These are phyloP conservation scores for Sextonia rubra DNA, from an alignment of 164 flowering plant species.

Conservation along the genomic window DNA sequence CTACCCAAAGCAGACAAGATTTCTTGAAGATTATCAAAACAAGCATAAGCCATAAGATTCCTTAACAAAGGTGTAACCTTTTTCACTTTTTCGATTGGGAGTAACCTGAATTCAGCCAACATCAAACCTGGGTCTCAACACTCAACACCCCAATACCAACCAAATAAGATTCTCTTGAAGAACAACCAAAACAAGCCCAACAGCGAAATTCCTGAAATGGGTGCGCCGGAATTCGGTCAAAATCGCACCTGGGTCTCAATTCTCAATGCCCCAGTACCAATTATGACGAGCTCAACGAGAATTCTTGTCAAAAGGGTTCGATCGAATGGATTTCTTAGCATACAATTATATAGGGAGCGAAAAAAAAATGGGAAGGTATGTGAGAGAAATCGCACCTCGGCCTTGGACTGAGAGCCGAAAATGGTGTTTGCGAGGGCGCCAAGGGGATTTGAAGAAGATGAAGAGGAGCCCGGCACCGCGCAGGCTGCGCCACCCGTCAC, in stretches of 20 bases:
- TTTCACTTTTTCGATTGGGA: too few relatives aligned
- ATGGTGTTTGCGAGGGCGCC: slow-evolving; percentile 76
- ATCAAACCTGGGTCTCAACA: not conserved
- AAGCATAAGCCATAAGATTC: not conserved
- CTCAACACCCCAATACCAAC: too few relatives aligned
- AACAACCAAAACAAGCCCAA: not conserved
- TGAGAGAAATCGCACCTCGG: slow-evolving; percentile 37
- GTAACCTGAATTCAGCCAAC: not conserved
- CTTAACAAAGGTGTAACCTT: not conserved
- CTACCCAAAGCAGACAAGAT: too few relatives aligned
- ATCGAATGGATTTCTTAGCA: not conserved
- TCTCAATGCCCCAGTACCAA: not conserved
- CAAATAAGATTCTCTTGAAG: not conserved
- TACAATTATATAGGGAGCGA: not conserved
- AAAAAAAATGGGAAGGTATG: not conserved
- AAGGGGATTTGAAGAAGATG: slow-evolving; percentile 77
- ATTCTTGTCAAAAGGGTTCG: not conserved
- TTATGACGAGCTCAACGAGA: not conserved
- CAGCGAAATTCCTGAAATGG: not conserved
- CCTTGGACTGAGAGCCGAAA: slow-evolving; percentile 76
- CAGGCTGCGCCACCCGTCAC: slow-evolving; percentile 86
- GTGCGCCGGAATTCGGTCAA: not conserved
- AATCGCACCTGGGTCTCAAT: slow-evolving; percentile 1
- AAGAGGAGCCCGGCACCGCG: slow-evolving; percentile 69
- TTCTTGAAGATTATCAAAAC: not conserved